Conservation (phyloP, 352 stramenopile genomes). For the Peronospora farinosa region DNA sequence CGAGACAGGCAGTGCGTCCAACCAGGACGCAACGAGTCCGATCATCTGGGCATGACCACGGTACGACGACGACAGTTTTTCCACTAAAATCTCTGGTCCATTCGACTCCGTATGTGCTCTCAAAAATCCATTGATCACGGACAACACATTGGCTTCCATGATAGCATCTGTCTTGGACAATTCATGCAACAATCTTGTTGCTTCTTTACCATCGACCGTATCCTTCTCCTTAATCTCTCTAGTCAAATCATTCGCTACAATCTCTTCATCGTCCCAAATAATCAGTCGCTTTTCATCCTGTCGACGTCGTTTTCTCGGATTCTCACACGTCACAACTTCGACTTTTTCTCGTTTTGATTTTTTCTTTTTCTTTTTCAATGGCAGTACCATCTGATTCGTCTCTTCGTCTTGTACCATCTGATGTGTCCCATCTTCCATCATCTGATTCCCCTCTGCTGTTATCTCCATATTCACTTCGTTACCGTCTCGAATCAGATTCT, state of each 20-base stretch:
- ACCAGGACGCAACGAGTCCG: slow-evolving; percentile 75
- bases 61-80: slow-evolving; percentile 83
- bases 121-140: slow-evolving; percentile 81
- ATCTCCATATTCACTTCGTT: too few species aligned
- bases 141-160: slow-evolving; percentile 77
- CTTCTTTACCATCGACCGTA: slow-evolving; percentile 72
- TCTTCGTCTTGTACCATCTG: not conserved
- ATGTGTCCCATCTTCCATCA: slow-evolving; percentile 9
- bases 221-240: slow-evolving; percentile 50
- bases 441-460: not conserved
- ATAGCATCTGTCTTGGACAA: slow-evolving; percentile 71
- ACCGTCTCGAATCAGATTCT: not conserved
- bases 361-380: slow-evolving; percentile 41
- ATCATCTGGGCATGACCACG: slow-evolving; percentile 84
- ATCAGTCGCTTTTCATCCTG: slow-evolving; percentile 65
- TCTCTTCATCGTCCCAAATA: slow-evolving; percentile 77
- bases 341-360: slow-evolving; percentile 29
- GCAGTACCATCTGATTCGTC: not conserved
- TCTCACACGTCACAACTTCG: slow-evolving; percentile 22
- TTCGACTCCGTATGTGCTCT: slow-evolving; percentile 71
- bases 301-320: slow-evolving; percentile 34
- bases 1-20: slow-evolving; percentile 57
- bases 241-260: slow-evolving; percentile 24
- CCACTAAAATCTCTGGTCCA: slow-evolving; percentile 78
- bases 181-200: slow-evolving; percentile 54